These are phyloP conservation scores for Lactifluus subvellereus DNA, from an alignment of 768 basidiomycete species.

Conservation along the genomic window DNA sequence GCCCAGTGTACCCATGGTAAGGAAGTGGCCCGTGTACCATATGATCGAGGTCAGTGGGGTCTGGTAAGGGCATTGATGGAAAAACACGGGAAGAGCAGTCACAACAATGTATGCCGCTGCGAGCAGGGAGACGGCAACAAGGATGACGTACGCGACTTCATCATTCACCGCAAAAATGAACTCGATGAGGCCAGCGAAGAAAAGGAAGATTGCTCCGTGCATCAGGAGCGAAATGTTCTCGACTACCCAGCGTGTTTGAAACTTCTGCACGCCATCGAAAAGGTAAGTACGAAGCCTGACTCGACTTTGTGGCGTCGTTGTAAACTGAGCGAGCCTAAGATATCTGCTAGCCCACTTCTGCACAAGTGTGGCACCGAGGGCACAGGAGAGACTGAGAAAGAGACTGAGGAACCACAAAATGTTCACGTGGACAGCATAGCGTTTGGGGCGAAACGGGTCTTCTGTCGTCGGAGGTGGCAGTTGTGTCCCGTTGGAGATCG, in stretches of 20 bases:
- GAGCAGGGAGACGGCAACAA: neutral
- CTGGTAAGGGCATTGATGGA: slow-evolving; percentile 1
- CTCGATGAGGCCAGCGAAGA: slow-evolving; percentile 7
- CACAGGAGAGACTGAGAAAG: neutral
- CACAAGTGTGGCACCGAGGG: slow-evolving; percentile 2
- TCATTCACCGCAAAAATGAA: neutral
- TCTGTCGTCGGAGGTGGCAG: neutral
- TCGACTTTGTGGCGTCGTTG: neutral
- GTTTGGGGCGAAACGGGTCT: neutral
- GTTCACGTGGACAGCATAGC: slow-evolving; percentile 1
- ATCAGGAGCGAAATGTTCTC: slow-evolving; percentile 6
- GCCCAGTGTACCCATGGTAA: neutral
- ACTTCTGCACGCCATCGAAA: neutral
- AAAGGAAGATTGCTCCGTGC: slow-evolving; percentile 2
- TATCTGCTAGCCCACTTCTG: slow-evolving; percentile 14
- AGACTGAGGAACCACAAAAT: slow-evolving; percentile 19
- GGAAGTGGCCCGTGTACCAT: neutral
- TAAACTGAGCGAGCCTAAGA: neutral
- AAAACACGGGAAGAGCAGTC: neutral
- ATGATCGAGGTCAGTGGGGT: neutral
- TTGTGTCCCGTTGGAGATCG: neutral
- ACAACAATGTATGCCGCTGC: neutral
- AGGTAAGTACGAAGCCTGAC: slow-evolving; percentile 9
- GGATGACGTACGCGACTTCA: neutral
- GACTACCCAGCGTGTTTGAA: neutral